phyloP scores from a whole-genome alignment of 805 yeast species.

The Saccharomyces kudriavzevii region DNA sequence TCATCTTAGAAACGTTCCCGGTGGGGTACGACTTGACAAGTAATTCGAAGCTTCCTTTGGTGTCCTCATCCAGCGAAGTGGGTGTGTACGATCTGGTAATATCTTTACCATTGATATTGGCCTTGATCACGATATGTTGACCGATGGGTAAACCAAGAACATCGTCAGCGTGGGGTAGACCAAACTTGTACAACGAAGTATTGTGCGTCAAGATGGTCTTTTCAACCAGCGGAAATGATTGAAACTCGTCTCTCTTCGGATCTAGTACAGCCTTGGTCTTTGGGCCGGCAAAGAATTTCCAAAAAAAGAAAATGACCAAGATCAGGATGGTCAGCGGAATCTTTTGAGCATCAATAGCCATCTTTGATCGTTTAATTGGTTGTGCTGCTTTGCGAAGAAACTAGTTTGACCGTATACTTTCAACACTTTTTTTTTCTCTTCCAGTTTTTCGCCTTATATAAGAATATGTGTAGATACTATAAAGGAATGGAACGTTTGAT shows the following conservation, averaged over 20 bases:
- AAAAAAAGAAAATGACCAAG: not conserved
- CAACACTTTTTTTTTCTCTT: not conserved
- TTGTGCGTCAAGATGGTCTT: conserved; percentile 73
- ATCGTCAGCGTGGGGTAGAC: conserved; percentile 66
- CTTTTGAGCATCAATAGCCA: not conserved
- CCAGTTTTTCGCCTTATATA: not conserved
- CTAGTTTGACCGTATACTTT: not conserved
- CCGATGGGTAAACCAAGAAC: conserved; percentile 87
- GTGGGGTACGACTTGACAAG: conserved; percentile 77
- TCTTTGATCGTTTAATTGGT: not conserved
- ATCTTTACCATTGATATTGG: conserved; percentile 69
- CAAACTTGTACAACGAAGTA: conserved; percentile 76
- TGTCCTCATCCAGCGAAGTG: conserved; percentile 63
- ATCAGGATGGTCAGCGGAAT: not conserved
- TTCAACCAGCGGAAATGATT: conserved; percentile 70
- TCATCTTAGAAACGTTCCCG: conserved; percentile 74
- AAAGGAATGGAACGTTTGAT: not conserved
- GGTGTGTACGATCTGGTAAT: conserved; percentile 86
- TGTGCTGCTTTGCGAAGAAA: not conserved
- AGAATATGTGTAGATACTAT: not conserved
- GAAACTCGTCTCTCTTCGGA: conserved; percentile 49
- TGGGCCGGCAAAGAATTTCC: not conserved
- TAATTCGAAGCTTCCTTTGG: conserved; percentile 75
- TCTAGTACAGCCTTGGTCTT: conserved; percentile 38
- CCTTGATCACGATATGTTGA: conserved; percentile 80